phyloP scores from a whole-genome alignment of 2,329 filamentous ascomycete species.

The Ophiostoma sp. region DNA sequence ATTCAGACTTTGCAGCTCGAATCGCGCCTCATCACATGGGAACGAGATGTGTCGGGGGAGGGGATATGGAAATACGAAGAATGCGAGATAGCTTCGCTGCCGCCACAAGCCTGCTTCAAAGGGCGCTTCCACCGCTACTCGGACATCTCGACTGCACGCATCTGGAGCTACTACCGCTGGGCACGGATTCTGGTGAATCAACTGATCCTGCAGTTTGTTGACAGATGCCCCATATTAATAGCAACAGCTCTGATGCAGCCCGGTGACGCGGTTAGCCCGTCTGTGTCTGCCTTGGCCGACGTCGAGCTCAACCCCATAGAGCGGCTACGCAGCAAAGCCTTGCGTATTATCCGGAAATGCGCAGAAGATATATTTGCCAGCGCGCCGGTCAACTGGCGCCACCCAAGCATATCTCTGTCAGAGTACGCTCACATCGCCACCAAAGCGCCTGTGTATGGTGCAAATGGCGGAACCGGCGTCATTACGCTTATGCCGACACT shows the following conservation, averaged over 20 bases:
- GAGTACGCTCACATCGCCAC: constrained; percentile 35
- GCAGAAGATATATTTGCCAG: constrained; percentile 44
- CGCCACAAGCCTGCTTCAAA: constrained; percentile 44
- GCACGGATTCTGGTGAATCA: constrained; percentile 51
- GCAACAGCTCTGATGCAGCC: constrained; percentile 10
- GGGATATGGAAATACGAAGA: constrained; percentile 38
- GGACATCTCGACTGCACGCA: constrained; percentile 49
- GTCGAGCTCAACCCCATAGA: neutral
- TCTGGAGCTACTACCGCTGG: constrained; percentile 58
- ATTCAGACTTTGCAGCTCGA: constrained; percentile 41
- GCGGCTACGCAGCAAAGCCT: constrained; percentile 30
- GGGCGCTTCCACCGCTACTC: constrained; percentile 52
- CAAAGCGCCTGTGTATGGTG: constrained; percentile 25
- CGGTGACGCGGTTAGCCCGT: neutral
- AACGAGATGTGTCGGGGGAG: constrained; percentile 31
- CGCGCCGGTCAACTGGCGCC: constrained; percentile 48
- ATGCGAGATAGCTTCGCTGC: constrained; percentile 32
- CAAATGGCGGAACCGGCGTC: constrained; percentile 42
- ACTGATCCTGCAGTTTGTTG: constrained; percentile 41
- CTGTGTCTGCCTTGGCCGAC: neutral
- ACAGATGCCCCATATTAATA: constrained; percentile 34
- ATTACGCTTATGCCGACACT: constrained; percentile 46
- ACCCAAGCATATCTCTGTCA: constrained; percentile 38
- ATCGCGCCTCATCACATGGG: constrained; percentile 38
- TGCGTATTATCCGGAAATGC: constrained; percentile 36